Percentiles rank a stretch among this genome's conserved stretches.
phyloP scores from a whole-genome alignment of 306 rosid species.

The Lagenaria siceraria region DNA sequence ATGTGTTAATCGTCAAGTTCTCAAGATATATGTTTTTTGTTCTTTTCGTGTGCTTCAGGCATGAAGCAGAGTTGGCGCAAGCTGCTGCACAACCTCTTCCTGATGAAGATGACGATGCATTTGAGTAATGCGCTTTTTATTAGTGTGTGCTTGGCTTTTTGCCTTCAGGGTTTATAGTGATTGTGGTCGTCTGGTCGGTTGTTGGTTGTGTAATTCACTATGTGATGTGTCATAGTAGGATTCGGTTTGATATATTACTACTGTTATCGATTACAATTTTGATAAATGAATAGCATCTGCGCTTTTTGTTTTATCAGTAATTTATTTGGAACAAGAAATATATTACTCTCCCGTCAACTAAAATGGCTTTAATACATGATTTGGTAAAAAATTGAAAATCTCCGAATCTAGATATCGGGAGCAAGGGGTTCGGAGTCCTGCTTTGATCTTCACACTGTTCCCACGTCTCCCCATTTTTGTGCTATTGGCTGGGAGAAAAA shows the following conservation, averaged over 20 bases:
- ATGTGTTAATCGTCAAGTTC: background rate
- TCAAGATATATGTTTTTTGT: too few relatives aligned
- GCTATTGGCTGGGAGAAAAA: background rate
- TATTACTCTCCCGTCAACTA: background rate
- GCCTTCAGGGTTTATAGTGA: background rate
- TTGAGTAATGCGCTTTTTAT: constrained; percentile 22
- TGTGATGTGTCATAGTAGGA: background rate
- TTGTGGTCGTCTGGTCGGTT: background rate
- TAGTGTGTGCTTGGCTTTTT: background rate
- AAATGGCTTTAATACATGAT: background rate
- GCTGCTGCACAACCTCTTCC: constrained; percentile 78
- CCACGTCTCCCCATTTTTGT: background rate
- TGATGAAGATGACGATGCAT: constrained; percentile 62
- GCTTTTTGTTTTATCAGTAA: too few relatives aligned
- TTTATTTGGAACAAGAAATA: background rate
- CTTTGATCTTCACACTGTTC: too few relatives aligned
- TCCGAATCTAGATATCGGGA: too few relatives aligned
- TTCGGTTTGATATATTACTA: background rate
- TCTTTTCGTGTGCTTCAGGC: constrained; percentile 13
- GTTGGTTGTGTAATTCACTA: background rate
- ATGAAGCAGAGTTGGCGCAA: constrained; percentile 48
- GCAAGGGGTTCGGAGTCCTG: too few relatives aligned
- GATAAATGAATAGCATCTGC: background rate
- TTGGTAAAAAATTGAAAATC: background rate
- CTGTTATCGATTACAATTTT: background rate